Evolutionary conservation across 2,329 filamentous ascomycete genomes (phyloP).

Genomic region (Phaeoacremonium minimum): DNA sequence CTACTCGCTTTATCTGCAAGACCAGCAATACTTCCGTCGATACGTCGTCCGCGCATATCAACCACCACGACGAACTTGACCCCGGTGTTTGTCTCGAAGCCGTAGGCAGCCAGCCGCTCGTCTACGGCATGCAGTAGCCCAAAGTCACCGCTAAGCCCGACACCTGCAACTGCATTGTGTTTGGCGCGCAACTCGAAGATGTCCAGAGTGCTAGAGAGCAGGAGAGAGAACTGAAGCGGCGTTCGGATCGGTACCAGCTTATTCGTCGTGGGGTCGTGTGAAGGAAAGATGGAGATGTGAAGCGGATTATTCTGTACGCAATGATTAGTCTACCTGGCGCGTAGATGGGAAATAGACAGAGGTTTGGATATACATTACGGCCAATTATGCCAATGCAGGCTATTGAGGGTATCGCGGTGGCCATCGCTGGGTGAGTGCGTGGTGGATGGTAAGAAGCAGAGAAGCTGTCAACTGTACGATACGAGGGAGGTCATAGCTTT

Average conservation of each 20-base stretch:
- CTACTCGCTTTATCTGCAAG: constrained; percentile 12
- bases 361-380: constrained; percentile 64
- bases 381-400: constrained; percentile 93
- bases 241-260: constrained; percentile 55
- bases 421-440: constrained; percentile 35
- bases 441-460: neutral
- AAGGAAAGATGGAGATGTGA: constrained; percentile 86
- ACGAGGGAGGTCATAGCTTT: neutral
- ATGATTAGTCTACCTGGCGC: neutral
- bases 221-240: constrained; percentile 84
- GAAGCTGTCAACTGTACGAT: neutral
- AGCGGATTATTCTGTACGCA: constrained; percentile 81
- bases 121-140: constrained; percentile 91
- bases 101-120: constrained; percentile 89
- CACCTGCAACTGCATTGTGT: constrained; percentile 49
- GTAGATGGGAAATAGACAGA: constrained; percentile 1
- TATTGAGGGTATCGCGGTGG: constrained; percentile 69
- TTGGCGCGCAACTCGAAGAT: constrained; percentile 85
- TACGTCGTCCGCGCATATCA: constrained; percentile 75
- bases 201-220: constrained; percentile 87
- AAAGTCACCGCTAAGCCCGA: constrained; percentile 71
- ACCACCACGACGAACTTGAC: constrained; percentile 87
- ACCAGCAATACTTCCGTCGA: constrained; percentile 50
- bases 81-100: constrained; percentile 94
- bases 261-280: constrained; percentile 53